Evolutionary conservation across 345 rosid species (phyloP).

Genomic region (Triadica sebifera): DNA sequence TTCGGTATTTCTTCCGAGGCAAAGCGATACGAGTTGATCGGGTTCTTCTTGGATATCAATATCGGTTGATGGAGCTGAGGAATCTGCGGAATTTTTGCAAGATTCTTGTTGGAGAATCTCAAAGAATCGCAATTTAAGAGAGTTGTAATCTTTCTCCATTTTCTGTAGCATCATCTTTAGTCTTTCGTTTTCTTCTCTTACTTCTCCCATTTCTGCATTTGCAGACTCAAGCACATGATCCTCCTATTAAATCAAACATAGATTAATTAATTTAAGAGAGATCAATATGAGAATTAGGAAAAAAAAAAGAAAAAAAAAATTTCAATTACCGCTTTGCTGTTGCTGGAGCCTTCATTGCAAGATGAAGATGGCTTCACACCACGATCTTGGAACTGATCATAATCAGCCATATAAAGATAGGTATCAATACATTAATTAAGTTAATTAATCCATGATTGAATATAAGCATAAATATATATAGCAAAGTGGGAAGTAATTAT

Average conservation of each 20-base stretch:
- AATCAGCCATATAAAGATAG: too few relatives aligned
- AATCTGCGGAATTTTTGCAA: slow-evolving; percentile 21
- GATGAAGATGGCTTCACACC: slow-evolving; percentile 29
- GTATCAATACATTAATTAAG: too few relatives aligned
- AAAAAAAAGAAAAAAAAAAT: not conserved
- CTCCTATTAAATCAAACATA: slow-evolving; percentile 20
- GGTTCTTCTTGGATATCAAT: slow-evolving; percentile 30
- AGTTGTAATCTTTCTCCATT: slow-evolving; percentile 61
- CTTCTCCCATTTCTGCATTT: slow-evolving; percentile 68
- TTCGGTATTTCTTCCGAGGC: slow-evolving; percentile 53
- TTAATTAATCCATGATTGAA: too few relatives aligned
- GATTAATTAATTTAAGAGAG: not conserved
- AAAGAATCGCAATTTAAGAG: slow-evolving; percentile 61
- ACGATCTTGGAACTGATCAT: slow-evolving; percentile 1
- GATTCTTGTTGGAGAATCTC: slow-evolving; percentile 48
- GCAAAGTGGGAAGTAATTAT: too few relatives aligned
- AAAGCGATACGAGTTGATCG: slow-evolving; percentile 61
- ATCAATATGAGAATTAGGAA: not conserved
- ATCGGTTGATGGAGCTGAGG: slow-evolving; percentile 13
- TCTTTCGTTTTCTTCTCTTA: slow-evolving; percentile 67
- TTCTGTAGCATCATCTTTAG: slow-evolving; percentile 52
- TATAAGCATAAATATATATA: too few relatives aligned
- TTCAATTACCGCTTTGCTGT: slow-evolving; percentile 23
- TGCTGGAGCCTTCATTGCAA: slow-evolving; percentile 23
- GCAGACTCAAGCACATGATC: slow-evolving; percentile 53